Base-by-base conservation (phyloP, 768 basidiomycete species). In the Lactarius akahatsu region DNA sequence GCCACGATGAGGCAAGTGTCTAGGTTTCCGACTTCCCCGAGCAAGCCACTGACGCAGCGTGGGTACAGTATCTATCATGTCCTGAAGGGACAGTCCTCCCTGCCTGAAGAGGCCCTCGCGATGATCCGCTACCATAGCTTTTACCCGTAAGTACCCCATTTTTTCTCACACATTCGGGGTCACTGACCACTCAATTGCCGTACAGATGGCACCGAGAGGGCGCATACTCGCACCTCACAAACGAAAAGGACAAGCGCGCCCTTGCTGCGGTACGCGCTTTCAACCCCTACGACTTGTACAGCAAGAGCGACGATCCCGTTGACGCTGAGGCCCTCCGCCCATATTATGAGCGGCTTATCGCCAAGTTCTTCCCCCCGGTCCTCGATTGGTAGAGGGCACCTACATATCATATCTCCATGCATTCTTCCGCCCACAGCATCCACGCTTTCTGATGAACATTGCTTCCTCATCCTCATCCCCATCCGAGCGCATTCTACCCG, bases 101-200 rank as follows among this genome's bases (percentile, higher is more conserved):
- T 96, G 0, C 94, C 94, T 4, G 82, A 83, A 45, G 94, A 92
- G 71, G 94, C 83, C 0, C 81, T 96, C 34, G 88, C 90, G 9
- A 96, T 96, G 94, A 93, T 96, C 73, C 86, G 94, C 38, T 96
- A 92, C 75, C 94, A 96, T 78, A 92, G 90, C 72, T 96, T 96
- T 82, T 96, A 96, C 78, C 94, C 94, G 77, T 86, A 72, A 59
- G 85, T 75, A 11, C 40, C 23, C 59, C 52, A 13, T 26, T 20
- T 16, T 30, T 20, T 16, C 13, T 30, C 40, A 20, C 20, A 5
- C 30, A 41, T 34, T 52, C 32, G 1, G 28, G 38, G 26, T 20
- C 34, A 36, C 57, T 64, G 58, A 59, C 4, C 11, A 36, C 15
- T 13, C 65, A 18, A 66, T 38, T 23, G 45, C 43, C 50, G 11